phyloP scores from a whole-genome alignment of 352 stramenopile species.

The Phytophthora rubi region DNA sequence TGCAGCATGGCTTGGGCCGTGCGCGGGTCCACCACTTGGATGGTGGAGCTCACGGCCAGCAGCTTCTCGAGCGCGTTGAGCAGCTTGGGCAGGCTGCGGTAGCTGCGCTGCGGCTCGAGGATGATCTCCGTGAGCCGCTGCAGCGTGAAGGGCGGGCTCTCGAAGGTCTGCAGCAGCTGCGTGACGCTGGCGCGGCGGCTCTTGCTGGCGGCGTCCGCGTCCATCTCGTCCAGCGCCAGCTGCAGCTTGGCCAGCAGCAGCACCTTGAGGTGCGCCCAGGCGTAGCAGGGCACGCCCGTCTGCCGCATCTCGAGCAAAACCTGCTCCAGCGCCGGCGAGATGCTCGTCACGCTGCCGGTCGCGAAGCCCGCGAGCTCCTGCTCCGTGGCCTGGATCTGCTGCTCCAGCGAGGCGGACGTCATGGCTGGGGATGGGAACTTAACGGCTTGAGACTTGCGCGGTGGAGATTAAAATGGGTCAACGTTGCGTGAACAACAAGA shows the following conservation, averaged over 20 bases:
- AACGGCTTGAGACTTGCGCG: background rate
- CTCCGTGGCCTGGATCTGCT: constrained; percentile 73
- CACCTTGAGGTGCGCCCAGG: constrained; percentile 73
- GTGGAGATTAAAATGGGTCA: constrained; percentile 12
- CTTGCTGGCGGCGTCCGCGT: constrained; percentile 60
- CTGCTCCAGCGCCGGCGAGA: constrained; percentile 58
- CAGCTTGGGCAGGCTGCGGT: constrained; percentile 81
- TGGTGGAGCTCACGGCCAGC: constrained; percentile 71
- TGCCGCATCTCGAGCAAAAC: constrained; percentile 73
- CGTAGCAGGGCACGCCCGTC: constrained; percentile 76
- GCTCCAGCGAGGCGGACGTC: constrained; percentile 36
- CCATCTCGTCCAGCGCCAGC: constrained; percentile 60
- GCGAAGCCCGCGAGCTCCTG: constrained; percentile 75
- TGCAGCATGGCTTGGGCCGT: constrained; percentile 33
- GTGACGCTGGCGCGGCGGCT: constrained; percentile 58
- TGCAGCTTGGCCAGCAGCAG: constrained; percentile 68
- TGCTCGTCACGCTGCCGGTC: constrained; percentile 45
- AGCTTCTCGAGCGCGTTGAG: constrained; percentile 87
- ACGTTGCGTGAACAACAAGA: background rate
- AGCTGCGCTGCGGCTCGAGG: constrained; percentile 67
- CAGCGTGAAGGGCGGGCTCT: constrained; percentile 82
- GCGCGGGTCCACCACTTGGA: constrained; percentile 67
- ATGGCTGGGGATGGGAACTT: constrained; percentile 1
- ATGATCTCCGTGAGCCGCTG: constrained; percentile 84
- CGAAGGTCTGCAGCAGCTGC: constrained; percentile 68